Evolutionary conservation across 495 filamentous ascomycete genomes (phyloP).

Genomic region (Trypethelium eluteriae): DNA sequence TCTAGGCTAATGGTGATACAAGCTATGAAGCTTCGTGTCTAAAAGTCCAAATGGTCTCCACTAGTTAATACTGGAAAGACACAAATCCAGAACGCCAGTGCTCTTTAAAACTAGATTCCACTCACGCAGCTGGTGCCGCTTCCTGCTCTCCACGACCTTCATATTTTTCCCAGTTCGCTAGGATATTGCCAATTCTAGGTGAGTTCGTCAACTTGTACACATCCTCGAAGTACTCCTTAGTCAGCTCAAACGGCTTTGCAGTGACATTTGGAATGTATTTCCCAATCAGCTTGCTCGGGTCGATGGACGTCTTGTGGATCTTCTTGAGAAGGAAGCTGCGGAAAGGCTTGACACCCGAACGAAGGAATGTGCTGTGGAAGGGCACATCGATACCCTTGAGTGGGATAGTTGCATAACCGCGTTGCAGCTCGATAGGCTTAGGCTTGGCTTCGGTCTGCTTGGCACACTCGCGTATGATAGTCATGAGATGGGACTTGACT

Average conservation of each 20-base stretch:
- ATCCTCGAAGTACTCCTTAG: conserved; percentile 98
- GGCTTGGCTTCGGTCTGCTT: conserved; percentile 82
- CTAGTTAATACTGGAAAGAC: background rate
- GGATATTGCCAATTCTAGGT: conserved; percentile 78
- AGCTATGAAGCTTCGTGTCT: background rate
- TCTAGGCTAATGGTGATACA: background rate
- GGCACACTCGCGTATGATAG: conserved; percentile 78
- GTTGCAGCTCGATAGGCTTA: conserved; percentile 75
- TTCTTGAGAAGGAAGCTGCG: conserved; percentile 95
- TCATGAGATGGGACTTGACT: conserved; percentile 73
- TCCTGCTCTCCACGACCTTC: conserved; percentile 41
- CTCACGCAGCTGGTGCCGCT: conserved; percentile 2
- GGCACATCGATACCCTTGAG: conserved; percentile 96
- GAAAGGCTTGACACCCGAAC: conserved; percentile 97
- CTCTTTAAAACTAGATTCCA: background rate
- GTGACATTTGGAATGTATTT: conserved; percentile 99
- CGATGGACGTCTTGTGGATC: conserved; percentile 96
- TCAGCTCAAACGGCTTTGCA: conserved; percentile 85
- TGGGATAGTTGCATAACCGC: conserved; percentile 94
- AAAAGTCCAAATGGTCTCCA: background rate
- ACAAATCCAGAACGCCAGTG: background rate
- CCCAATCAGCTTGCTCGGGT: conserved; percentile 88
- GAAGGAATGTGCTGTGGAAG: conserved; percentile 97
- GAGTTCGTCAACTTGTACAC: conserved; percentile 90
- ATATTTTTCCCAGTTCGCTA: conserved; percentile 76